Evolutionary conservation across 2,329 filamentous ascomycete genomes (phyloP), one percentile per base, ranked within the genome.

Genomic region (Chrysoporthe deuterocubensis): DNA sequence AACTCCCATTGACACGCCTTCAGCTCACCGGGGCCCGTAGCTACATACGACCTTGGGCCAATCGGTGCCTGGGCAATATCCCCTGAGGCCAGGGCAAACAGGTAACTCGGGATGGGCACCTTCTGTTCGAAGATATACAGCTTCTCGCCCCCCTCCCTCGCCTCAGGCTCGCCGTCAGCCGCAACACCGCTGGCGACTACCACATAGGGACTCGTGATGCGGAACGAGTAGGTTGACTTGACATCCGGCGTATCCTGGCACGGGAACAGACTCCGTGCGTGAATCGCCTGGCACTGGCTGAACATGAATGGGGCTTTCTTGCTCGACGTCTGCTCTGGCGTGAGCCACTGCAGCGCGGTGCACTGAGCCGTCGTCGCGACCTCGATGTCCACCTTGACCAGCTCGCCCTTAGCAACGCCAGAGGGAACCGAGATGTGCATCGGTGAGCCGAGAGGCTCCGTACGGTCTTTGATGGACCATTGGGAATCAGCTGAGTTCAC

Each of bases 271-370:
- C 94, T 97, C 69, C 96, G 90, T 56, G 93, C 93, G 75, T 98
- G 94, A 75, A 97, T 98, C 65, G 95, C 94, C 83, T 99, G 95
- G 79, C 94, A 97, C 82, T 98, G 96, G 57, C 93, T 96, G 83
- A 98, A 98, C 90, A 98, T 95, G 80, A 97, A 98, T 1, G 95
- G 95, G 73, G 96, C 92, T 80, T 94, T 96, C 83, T 94, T 94
- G 86, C 97, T 97, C 68, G 92, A 93, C 0, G 96, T 98, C 82
- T 98, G 96, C 43, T 91, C 91, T 1, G 94, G 93, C 0, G 92
- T 94, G 79, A 99, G 86, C 95, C 96, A 99, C 80, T 98, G 95
- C 70, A 99, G 84, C 11, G 95, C 95, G 13, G 94, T 97, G 79
- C 95, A 97, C 74, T 92, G 87, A 63, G 91, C 87, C 1, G 96